Percentiles rank a stretch among this genome's conserved stretches.
Evolutionary conservation across 1,284 basidiomycete species (phyloP).

Genomic region (Heterobasidion parviporum): DNA sequence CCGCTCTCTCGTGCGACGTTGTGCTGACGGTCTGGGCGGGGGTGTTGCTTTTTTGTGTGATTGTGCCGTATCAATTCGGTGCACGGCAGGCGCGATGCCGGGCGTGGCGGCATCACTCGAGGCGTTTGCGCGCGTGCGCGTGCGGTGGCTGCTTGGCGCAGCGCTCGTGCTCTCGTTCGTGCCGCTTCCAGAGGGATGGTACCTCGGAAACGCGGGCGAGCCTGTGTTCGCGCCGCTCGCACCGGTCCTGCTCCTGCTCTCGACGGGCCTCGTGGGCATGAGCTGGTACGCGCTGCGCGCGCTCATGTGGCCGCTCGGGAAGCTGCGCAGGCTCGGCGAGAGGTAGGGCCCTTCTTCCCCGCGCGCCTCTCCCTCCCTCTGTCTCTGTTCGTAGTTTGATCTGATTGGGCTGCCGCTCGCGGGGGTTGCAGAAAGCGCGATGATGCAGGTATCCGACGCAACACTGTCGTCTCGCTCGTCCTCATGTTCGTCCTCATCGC

Average conservation of each 20-base stretch:
- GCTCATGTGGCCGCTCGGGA: constrained; percentile 35
- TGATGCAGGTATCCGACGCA: neutral
- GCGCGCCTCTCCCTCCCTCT: neutral
- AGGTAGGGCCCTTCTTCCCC: constrained; percentile 1
- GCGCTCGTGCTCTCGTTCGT: constrained; percentile 42
- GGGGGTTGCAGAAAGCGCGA: constrained; percentile 1
- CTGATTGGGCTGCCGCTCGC: neutral
- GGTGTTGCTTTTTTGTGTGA: neutral
- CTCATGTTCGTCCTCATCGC: constrained; percentile 62
- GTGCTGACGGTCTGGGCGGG: no score
- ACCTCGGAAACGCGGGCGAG: constrained; percentile 52
- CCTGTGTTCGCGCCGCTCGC: constrained; percentile 42
- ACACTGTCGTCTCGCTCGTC: constrained; percentile 44
- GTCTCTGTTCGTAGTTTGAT: neutral
- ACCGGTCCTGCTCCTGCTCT: constrained; percentile 43
- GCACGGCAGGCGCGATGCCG: constrained; percentile 30
- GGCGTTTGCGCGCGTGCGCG: constrained; percentile 27
- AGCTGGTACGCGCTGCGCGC: constrained; percentile 46
- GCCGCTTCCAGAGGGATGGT: constrained; percentile 45
- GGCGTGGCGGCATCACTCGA: constrained; percentile 38
- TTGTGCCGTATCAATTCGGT: constrained; percentile 4
- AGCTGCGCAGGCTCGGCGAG: constrained; percentile 17
- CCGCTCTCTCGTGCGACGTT: no score
- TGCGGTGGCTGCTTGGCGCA: constrained; percentile 33
- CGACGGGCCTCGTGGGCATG: constrained; percentile 51